A percentile compares a stretch with the other conserved stretches of the same genome.
phyloP scores from a whole-genome alignment of 1,284 basidiomycete genomes.

The Tilletia setariae region DNA sequence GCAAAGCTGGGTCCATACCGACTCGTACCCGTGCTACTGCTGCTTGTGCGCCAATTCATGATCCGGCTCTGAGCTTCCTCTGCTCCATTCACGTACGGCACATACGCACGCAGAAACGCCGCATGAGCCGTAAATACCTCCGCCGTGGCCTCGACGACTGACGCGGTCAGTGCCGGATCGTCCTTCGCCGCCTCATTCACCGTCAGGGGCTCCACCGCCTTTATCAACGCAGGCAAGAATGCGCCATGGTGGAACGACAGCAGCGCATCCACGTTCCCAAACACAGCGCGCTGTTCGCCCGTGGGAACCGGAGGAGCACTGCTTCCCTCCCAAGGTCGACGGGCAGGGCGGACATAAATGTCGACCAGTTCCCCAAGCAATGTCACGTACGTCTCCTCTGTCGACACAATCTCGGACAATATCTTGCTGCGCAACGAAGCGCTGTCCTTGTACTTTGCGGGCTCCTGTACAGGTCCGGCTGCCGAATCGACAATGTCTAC shows the following conservation, averaged over 20 bases:
- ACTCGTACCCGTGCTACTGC: not conserved
- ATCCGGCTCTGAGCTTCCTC: conserved; percentile 37
- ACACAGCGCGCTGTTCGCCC: conserved; percentile 84
- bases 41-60: conserved; percentile 13
- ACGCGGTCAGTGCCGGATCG: conserved; percentile 70
- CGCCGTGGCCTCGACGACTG: conserved; percentile 76
- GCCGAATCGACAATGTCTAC: no score
- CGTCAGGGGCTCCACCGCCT: conserved; percentile 56
- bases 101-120: conserved; percentile 52
- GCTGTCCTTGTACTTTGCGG: conserved; percentile 40
- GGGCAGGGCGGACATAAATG: conserved; percentile 86
- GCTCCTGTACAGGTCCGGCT: not conserved
- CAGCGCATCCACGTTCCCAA: conserved; percentile 83
- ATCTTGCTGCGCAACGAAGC: conserved; percentile 48
- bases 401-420: conserved; percentile 62
- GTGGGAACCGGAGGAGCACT: conserved; percentile 76
- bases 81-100: conserved; percentile 50
- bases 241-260: conserved; percentile 87
- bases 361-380: conserved; percentile 87
- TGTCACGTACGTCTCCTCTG: conserved; percentile 91
- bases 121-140: conserved; percentile 66
- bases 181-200: conserved; percentile 61
- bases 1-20: no score
- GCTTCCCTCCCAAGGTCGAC: conserved; percentile 61
- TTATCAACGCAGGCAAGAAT: conserved; percentile 82